Base-by-base conservation (phyloP, 495 filamentous ascomycete species). In the Filosporella fistucella region DNA sequence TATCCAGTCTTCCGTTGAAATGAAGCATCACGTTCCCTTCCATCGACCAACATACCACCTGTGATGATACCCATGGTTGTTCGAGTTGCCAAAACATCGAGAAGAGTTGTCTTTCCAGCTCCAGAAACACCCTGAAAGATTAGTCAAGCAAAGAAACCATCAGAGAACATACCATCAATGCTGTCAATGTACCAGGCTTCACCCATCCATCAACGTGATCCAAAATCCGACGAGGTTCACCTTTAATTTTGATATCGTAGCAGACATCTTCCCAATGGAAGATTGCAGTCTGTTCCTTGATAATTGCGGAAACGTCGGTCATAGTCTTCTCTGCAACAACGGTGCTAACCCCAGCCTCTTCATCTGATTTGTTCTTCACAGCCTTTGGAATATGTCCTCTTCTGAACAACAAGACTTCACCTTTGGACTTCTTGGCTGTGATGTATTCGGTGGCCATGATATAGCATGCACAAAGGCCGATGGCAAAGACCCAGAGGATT, bases 1-100 rank as follows among this genome's bases (percentile, higher is more conserved):
- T 95, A 96, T 23, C 90, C 90, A 1, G 89, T 94, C 69, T 91
- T 93, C 33, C 90, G 84, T 61, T 91, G 88, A 74, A 95, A 95
- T 0, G 85, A 88, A 13, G 75, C 72, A 57, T 93, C 86, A 18
- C 84, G 76, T 35, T 72, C 79, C 16, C 69, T 69, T 1, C 87
- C 89, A 57, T 95, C 85, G 6, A 95, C 86, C 6, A 91, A 69
- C 80, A 91, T 89, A 39, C 88, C 80, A 20, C 89, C 89, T 12
- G 77, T 81, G 39, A 95, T 83, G 12, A 93, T 83, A 56, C 89
- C 89, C 77, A 90, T 87, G 0, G 85, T 86, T 22, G 83, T 86
- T 63, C 89, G 81, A 46, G 81, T 81, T 20, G 89, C 88, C 41
- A 88, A 63, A 37, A 78, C 77, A 66, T 88, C 80, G 5, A 85